A percentile compares a stretch with the other conserved stretches of the same genome.
Conservation (phyloP, 768 basidiomycete genomes). For the Trametes cubensis region DNA sequence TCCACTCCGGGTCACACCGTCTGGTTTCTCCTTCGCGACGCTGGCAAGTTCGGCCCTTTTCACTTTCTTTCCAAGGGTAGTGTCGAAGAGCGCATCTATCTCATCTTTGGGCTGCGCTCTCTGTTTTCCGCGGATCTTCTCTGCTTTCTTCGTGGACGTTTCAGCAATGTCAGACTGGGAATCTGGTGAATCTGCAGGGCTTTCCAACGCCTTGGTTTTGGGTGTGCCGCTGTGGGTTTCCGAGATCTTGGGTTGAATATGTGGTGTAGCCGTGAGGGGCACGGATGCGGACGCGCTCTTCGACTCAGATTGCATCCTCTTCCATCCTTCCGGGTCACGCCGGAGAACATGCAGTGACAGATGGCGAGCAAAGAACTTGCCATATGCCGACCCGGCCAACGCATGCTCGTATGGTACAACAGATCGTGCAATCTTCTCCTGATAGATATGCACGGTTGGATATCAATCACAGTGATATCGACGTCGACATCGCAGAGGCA, state of each 20-base stretch:
- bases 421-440: constrained; percentile 93
- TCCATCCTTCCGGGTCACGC: constrained; percentile 85
- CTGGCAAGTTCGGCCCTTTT: constrained; percentile 53
- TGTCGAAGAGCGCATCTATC: constrained; percentile 74
- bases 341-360: constrained; percentile 78
- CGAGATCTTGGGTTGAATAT: not conserved
- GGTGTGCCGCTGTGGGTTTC: no score
- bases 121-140: constrained; percentile 57
- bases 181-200: not conserved
- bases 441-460: not conserved
- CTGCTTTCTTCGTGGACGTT: constrained; percentile 11
- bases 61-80: constrained; percentile 56
- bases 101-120: constrained; percentile 56
- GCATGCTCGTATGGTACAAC: constrained; percentile 70
- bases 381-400: constrained; percentile 79
- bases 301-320: constrained; percentile 51
- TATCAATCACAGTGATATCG: not conserved
- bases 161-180: not conserved
- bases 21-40: constrained; percentile 11
- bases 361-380: constrained; percentile 82
- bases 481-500: not conserved
- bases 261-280: not conserved
- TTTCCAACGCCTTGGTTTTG: not conserved
- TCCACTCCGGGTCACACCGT: constrained; percentile 10
- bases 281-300: constrained; percentile 33